Evolutionary conservation across 2,329 filamentous ascomycete genomes (phyloP), one percentile per base, ranked within the genome.

Genomic region (Trichoderma sp.): DNA sequence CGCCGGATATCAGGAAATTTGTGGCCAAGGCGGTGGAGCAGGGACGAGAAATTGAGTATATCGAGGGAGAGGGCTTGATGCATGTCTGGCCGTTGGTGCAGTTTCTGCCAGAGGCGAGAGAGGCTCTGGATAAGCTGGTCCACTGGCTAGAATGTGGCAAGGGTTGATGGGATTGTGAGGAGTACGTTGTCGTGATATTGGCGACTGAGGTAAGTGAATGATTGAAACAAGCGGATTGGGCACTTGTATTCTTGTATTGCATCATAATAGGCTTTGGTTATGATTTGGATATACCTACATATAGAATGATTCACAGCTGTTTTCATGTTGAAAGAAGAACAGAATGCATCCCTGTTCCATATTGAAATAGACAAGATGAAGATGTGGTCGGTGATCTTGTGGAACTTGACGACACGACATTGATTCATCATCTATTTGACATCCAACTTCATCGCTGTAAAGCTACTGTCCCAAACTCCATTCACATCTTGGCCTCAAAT

Each of bases 81-180:
- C 77, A 78, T 37, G 75, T 75, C 9, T 78, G 76, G 76, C 75
- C 75, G 5, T 25, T 78, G 37, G 45, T 78, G 5, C 72, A 75
- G 22, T 65, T 65, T 8, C 71, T 76, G 4, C 71, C 72, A 29
- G 77, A 78, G 67, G 75, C 72, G 4, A 69, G 65, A 17, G 64
- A 70, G 32, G 75, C 76, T 1, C 59, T 75, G 25, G 71, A 76
- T 5, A 72, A 67, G 64, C 74, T 78, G 39, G 65, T 77, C 0
- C 54, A 71, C 25, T 78, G 74, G 73, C 35, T 78, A 42, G 69
- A 67, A 35, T 32, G 22, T 2, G 67, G 61, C 5, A 68, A 61
- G 48, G 22, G n/a, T 34, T 35, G 2, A 48, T 32, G 12, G 32
- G 2, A 48, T 32, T 6, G 32, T 42, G 8, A 12, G n/a, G 8